phyloP scores from a whole-genome alignment of 441 rosid genomes.

The Populus hybrid region DNA sequence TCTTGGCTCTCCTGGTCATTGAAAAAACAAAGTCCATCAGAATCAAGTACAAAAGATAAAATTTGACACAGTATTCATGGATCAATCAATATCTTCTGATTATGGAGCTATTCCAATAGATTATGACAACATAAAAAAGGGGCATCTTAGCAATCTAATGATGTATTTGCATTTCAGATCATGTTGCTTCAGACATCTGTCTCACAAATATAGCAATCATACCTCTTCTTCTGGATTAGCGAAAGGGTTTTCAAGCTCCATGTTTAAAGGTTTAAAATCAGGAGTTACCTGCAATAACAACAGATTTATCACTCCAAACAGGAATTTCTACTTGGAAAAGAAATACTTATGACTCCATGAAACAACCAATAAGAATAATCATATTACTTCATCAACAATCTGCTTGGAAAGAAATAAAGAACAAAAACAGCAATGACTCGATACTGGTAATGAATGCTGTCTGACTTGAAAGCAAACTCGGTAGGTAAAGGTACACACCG shows the following conservation, averaged over 20 bases:
- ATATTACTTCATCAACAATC: background rate
- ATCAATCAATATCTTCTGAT: too few species aligned
- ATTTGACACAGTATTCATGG: slow-evolving; percentile 9
- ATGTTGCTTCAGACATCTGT: background rate
- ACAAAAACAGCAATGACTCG: background rate
- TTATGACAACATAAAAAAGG: background rate
- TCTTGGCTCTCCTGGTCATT: slow-evolving; percentile 43
- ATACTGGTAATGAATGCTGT: background rate
- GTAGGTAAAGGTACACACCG: slow-evolving; percentile 28
- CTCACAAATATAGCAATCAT: slow-evolving; percentile 14
- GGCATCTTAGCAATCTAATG: slow-evolving; percentile 2
- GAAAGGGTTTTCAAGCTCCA: slow-evolving; percentile 32
- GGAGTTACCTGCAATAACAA: slow-evolving; percentile 30
- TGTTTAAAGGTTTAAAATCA: slow-evolving; percentile 39
- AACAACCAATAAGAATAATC: background rate
- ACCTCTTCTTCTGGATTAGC: slow-evolving; percentile 42
- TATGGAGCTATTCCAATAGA: too few species aligned
- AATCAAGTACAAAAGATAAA: too few species aligned
- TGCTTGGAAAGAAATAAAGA: background rate
- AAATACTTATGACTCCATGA: background rate
- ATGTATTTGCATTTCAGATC: background rate
- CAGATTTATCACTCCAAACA: background rate
- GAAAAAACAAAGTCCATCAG: background rate
- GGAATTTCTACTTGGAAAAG: slow-evolving; percentile 8
- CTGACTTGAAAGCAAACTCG: background rate